Conservation (phyloP, 345 rosid species). For the Clarkia xantiana region DNA sequence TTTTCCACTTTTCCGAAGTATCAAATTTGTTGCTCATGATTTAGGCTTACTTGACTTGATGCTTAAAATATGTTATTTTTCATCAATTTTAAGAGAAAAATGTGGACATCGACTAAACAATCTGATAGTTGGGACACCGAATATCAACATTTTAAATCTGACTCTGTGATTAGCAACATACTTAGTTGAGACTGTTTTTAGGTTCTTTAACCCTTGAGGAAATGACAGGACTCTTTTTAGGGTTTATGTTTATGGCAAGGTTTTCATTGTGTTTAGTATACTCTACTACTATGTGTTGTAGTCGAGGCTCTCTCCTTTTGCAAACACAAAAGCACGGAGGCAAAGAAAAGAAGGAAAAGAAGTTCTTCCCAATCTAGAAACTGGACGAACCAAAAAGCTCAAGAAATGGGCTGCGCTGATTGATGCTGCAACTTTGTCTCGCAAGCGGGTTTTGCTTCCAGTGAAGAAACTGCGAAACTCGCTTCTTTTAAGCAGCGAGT, state of each 20-base stretch:
- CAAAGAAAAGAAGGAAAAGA: conserved; percentile 29
- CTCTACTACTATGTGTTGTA: conserved; percentile 15
- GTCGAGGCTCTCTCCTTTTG: conserved; percentile 98
- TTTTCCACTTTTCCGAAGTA: too few relatives aligned
- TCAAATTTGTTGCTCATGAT: too few relatives aligned
- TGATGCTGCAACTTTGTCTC: conserved; percentile 43
- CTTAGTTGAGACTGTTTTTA: too few relatives aligned
- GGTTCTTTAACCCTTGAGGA: too few relatives aligned
- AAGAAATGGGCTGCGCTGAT: conserved; percentile 61
- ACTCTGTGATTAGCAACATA: too few relatives aligned
- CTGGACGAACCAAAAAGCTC: conserved; percentile 21
- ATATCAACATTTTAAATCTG: too few relatives aligned
- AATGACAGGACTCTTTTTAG: conserved; percentile 2
- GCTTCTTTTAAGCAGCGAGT: conserved; percentile 43
- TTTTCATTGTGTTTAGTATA: conserved; percentile 11
- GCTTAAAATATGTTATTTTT: too few relatives aligned
- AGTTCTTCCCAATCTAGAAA: conserved; percentile 16
- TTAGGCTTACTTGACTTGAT: too few relatives aligned
- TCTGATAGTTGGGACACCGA: too few relatives aligned
- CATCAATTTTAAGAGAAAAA: too few relatives aligned
- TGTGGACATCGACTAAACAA: too few relatives aligned
- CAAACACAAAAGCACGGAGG: conserved; percentile 54
- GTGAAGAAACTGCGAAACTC: conserved; percentile 55
- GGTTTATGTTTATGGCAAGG: neutral
- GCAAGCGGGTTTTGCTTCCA: conserved; percentile 40